Evolutionary conservation across 805 yeast species (phyloP).

Genomic region (Starmerella riodocensis): DNA sequence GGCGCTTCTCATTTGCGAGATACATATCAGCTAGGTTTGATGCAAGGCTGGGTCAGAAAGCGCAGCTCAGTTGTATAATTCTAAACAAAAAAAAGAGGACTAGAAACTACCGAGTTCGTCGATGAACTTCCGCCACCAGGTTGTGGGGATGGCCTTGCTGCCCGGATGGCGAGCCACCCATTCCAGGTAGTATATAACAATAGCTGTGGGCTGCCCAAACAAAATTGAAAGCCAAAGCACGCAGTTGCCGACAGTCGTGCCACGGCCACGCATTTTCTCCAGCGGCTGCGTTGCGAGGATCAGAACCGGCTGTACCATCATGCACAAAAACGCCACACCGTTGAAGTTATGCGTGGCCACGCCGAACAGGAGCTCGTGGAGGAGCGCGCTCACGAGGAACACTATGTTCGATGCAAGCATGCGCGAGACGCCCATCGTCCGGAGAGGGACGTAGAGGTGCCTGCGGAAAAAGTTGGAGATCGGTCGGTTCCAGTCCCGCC

Average conservation of each 20-base stretch:
- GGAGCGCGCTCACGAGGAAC: slow-evolving; percentile 33
- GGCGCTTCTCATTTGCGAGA: too few relatives aligned
- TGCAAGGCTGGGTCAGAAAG: too few relatives aligned
- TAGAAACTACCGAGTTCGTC: too few relatives aligned
- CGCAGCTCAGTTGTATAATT: too few relatives aligned
- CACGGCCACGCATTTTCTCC: slow-evolving; percentile 32
- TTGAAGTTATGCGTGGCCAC: slow-evolving; percentile 36
- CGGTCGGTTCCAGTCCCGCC: slow-evolving; percentile 38
- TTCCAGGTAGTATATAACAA: slow-evolving; percentile 33
- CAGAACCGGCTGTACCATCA: slow-evolving; percentile 35
- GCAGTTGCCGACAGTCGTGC: slow-evolving; percentile 34
- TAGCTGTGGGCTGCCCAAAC: slow-evolving; percentile 36
- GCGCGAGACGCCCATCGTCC: slow-evolving; percentile 27
- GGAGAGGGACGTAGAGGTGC: slow-evolving; percentile 33
- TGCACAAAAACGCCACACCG: slow-evolving; percentile 35
- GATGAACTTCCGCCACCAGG: slow-evolving; percentile 9
- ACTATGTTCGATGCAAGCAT: slow-evolving; percentile 28
- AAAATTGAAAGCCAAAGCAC: slow-evolving; percentile 36
- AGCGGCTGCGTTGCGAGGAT: slow-evolving; percentile 32
- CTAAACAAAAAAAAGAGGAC: too few relatives aligned
- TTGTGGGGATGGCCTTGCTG: slow-evolving; percentile 5
- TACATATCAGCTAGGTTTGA: too few relatives aligned
- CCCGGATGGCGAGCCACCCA: slow-evolving; percentile 26
- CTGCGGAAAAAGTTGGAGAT: slow-evolving; percentile 33
- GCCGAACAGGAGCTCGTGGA: slow-evolving; percentile 37